phyloP scores from a whole-genome alignment of 768 basidiomycete genomes.

The Suillus weaverae region DNA sequence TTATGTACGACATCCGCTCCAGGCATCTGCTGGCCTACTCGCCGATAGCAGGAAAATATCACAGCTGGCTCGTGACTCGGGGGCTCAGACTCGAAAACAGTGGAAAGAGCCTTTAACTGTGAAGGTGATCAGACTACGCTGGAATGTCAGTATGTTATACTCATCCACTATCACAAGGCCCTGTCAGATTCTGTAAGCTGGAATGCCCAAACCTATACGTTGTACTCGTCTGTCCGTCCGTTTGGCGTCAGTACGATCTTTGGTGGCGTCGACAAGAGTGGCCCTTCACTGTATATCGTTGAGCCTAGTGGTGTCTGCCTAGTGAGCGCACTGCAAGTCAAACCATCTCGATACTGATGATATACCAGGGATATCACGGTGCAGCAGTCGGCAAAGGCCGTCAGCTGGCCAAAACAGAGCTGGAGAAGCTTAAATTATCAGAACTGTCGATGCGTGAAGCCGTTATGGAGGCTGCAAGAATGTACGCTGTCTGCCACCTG shows the following conservation, averaged over 20 bases:
- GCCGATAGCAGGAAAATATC: slow-evolving; percentile 92
- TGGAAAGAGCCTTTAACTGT: slow-evolving; percentile 76
- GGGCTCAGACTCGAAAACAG: slow-evolving; percentile 64
- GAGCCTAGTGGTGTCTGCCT: slow-evolving; percentile 94
- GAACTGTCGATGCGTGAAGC: slow-evolving; percentile 83
- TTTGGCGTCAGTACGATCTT: slow-evolving; percentile 95
- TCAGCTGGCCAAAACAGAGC: slow-evolving; percentile 95
- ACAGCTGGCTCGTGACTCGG: slow-evolving; percentile 84
- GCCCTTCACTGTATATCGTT: slow-evolving; percentile 84
- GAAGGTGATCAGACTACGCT: slow-evolving; percentile 53
- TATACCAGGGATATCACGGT: slow-evolving; percentile 83
- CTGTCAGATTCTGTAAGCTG: slow-evolving; percentile 78
- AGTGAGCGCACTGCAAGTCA: slow-evolving; percentile 44
- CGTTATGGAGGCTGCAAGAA: slow-evolving; percentile 90
- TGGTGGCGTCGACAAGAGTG: slow-evolving; percentile 84
- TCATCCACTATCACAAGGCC: slow-evolving; percentile 34
- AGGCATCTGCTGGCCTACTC: slow-evolving; percentile 93
- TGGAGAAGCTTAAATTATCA: slow-evolving; percentile 91
- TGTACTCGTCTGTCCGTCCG: slow-evolving; percentile 96
- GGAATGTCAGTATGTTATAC: slow-evolving; percentile 29
- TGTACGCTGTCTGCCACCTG: slow-evolving; percentile 53
- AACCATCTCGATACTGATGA: not conserved
- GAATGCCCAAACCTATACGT: slow-evolving; percentile 95
- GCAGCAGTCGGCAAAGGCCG: slow-evolving; percentile 99
- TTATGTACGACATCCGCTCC: slow-evolving; percentile 10